A percentile compares a stretch with the other conserved stretches of the same genome.
phyloP scores from a whole-genome alignment of 2,329 filamentous ascomycete genomes.

The Ascomycota sp. region DNA sequence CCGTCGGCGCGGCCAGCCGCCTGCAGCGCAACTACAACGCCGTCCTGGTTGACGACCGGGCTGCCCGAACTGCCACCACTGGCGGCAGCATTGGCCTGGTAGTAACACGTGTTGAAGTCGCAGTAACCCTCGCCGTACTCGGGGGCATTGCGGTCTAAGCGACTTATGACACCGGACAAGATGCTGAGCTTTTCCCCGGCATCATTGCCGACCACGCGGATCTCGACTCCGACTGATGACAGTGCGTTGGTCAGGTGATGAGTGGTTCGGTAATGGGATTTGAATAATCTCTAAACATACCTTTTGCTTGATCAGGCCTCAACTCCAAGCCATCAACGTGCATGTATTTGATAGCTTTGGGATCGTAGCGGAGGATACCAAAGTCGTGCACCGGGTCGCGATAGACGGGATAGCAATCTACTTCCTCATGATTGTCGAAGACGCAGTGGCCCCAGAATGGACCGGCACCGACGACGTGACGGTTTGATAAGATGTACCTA shows the following conservation, averaged over 20 bases:
- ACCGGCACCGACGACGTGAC: constrained; percentile 84
- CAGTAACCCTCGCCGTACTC: constrained; percentile 97
- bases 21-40: constrained; percentile 77
- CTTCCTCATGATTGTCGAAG: constrained; percentile 96
- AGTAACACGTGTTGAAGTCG: constrained; percentile 92
- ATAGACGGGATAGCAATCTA: constrained; percentile 90
- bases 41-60: constrained; percentile 91
- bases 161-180: constrained; percentile 87
- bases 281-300: constrained; percentile 19
- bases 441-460: constrained; percentile 97
- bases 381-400: constrained; percentile 98
- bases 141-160: constrained; percentile 86
- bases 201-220: constrained; percentile 94
- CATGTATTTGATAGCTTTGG: constrained; percentile 95
- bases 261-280: neutral
- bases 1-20: constrained; percentile 86
- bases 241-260: constrained; percentile 1
- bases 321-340: constrained; percentile 60
- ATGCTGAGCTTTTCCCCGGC: constrained; percentile 97
- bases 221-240: constrained; percentile 63
- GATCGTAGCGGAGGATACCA: constrained; percentile 89
- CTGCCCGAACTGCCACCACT: constrained; percentile 96
- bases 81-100: constrained; percentile 89
- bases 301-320: constrained; percentile 65
- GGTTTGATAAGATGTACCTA: constrained; percentile 65